Base-by-base conservation (phyloP, 2,329 filamentous ascomycete genomes). In the Biscogniauxia marginata region DNA sequence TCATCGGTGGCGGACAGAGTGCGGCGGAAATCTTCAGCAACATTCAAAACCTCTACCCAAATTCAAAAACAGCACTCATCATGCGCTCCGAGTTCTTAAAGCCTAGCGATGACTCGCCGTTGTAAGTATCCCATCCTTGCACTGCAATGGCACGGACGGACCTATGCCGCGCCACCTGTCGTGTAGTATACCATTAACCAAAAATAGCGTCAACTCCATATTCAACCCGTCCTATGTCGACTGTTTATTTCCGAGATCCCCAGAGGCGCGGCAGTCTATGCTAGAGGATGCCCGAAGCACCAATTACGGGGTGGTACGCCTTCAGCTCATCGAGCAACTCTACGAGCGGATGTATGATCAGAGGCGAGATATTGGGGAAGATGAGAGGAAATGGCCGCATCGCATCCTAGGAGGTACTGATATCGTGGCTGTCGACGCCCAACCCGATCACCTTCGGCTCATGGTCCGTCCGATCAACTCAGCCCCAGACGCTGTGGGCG, bases 1-100 rank as follows among this genome's bases (percentile, higher is more conserved):
- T 98, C 9, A 80, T 98, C 44, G 93, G 93, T 7, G 90, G 86
- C 48, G 93, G 95, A 1, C 93, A 99, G 77, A 96, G 90, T 71
- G 92, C 92, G 2, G 93, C 93, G 8, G 93, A 99, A 77, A 96
- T 97, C 67, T 97, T 96, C 78, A 89, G 91, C 76, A 93, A 96
- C 73, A 77, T 98, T 50, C 89, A 93, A 67, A 81, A 79, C 43
- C 79, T 90, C 48, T 97, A 96, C 71, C 92, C 92, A 43, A 92
- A 93, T 70, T 86, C 89, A 23, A 82, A 84, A 65, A 93, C 92
- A 0, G 84, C 80, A 34, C 75, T 99, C 55, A 78, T 97, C 57
- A 93, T 96, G 79, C 87, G 91, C 64, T 87, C 88, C 45, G 85
- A 91, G 61, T 92, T 93, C 55, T 76, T 99, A 58, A 86, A 89